These are phyloP conservation scores for Apiospora sp. DNA, from an alignment of 2,329 filamentous ascomycete species.

Conservation along the genomic window DNA sequence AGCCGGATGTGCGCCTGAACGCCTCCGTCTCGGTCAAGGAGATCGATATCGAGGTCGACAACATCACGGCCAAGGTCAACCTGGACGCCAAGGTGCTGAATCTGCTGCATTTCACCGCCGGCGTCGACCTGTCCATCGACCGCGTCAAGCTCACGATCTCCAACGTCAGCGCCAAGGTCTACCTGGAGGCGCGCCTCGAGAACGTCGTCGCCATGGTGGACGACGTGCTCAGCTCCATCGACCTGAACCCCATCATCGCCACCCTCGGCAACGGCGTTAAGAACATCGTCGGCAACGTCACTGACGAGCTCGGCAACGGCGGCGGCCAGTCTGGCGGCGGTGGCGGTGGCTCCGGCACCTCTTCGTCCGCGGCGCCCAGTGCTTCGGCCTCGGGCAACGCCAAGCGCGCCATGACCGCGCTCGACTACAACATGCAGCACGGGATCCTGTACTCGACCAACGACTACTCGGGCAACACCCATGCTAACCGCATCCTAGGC, in stretches of 20 bases:
- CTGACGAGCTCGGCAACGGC: constrained; percentile 37
- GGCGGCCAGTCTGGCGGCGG: background rate
- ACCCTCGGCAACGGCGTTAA: constrained; percentile 59
- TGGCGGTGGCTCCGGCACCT: constrained; percentile 25
- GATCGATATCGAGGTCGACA: constrained; percentile 66
- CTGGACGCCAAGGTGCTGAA: constrained; percentile 65
- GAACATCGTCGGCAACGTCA: constrained; percentile 54
- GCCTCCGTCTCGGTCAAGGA: constrained; percentile 64
- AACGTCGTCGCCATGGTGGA: constrained; percentile 68
- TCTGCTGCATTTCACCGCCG: constrained; percentile 67
- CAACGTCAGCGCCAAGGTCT: constrained; percentile 65
- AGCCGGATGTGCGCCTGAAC: constrained; percentile 68
- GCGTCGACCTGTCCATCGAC: constrained; percentile 66
- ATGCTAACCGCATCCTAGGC: constrained; percentile 63
- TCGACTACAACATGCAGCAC: constrained; percentile 57
- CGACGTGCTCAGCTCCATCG: constrained; percentile 64
- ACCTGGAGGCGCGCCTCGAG: constrained; percentile 65
- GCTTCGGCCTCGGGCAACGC: constrained; percentile 32
- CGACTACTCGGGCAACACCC: constrained; percentile 63
- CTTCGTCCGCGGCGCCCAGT: constrained; percentile 18
- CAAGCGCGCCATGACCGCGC: constrained; percentile 33
- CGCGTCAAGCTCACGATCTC: constrained; percentile 63
- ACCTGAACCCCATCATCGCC: constrained; percentile 66
- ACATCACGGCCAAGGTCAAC: constrained; percentile 67
- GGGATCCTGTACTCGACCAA: constrained; percentile 69